Conservation (phyloP, 345 rosid species). For the Anacardium occidentale region DNA sequence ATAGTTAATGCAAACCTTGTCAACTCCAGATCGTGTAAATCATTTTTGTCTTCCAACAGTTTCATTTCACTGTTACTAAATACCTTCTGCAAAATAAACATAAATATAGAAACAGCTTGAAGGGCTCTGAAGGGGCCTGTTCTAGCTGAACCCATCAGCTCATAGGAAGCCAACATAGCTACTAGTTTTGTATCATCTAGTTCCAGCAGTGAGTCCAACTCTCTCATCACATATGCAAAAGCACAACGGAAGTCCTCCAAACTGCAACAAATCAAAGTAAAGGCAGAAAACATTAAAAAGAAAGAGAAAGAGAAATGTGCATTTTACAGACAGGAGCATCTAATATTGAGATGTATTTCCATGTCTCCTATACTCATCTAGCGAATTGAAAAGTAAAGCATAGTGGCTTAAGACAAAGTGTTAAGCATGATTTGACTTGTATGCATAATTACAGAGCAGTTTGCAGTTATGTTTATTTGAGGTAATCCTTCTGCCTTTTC, state of each 20-base stretch:
- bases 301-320: conserved; percentile 7
- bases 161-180: conserved; percentile 55
- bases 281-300: conserved; percentile 23
- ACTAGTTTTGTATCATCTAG: conserved; percentile 49
- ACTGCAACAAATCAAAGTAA: conserved; percentile 38
- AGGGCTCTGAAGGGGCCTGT: conserved; percentile 67
- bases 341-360: neutral
- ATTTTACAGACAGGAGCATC: neutral
- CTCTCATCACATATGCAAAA: conserved; percentile 60
- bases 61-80: conserved; percentile 26
- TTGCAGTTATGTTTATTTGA: no score
- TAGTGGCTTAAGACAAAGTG: no score
- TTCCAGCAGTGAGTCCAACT: conserved; percentile 54
- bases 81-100: conserved; percentile 56
- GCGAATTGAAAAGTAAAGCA: no score
- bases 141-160: conserved; percentile 55
- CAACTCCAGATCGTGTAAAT: conserved; percentile 28
- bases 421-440: no score
- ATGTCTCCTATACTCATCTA: no score
- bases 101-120: conserved; percentile 63
- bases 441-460: no score
- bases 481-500: no score
- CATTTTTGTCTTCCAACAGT: conserved; percentile 23
- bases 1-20: conserved; percentile 41
- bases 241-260: conserved; percentile 59